Base-by-base conservation (phyloP, 2,329 filamentous ascomycete genomes). In the Paraphaeosphaeria minitans region DNA sequence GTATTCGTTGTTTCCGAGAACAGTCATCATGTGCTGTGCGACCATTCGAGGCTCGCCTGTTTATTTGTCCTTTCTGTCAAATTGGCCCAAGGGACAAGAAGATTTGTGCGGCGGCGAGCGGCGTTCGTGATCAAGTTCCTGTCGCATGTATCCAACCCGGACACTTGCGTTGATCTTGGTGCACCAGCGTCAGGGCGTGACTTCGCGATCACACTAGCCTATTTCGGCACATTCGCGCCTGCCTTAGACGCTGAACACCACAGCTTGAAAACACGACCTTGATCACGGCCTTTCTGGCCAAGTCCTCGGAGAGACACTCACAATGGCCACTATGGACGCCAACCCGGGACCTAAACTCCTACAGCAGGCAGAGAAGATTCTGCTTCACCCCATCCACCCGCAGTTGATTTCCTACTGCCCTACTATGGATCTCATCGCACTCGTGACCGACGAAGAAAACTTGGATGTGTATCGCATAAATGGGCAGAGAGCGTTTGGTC, bases 401-500 rank as follows among this genome's bases (percentile, higher is more conserved):
- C 80, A 82, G 48, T 84, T 89, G 52, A 82, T 94, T 35, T 84
- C 88, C 27, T 92, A 90, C 76, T 96, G 92, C 76, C 92, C 93
- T 16, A 89, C 88, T 9, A 91, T 96, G 80, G 92, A 97, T 77
- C 83, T 98, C 47, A 83, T 90, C n/a, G 88, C 89, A 5, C 83
- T 93, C 13, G 90, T 90, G 13, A 85, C 84, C n/a, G 82, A 84
- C 16, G 85, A 87, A 60, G 87, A 87, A 50, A 87, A 87, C 51
- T 80, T 97, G 19, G 84, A 89, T 65, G 87, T 97, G 45, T 93
- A 90, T 77, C 85, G 94, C 50, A 84, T 93, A 16, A 91, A 90
- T 60, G 89, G 89, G 1, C 92, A 97, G 67, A 76, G 82, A 51
- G 87, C 88, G 2, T 89, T 89, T 69, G 83, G 83, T 0, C 63